Percentiles rank a stretch among this genome's conserved stretches.
These are phyloP conservation scores for Solanum infundibuliforme DNA, from an alignment of 257 asterid species.

Conservation along the genomic window DNA sequence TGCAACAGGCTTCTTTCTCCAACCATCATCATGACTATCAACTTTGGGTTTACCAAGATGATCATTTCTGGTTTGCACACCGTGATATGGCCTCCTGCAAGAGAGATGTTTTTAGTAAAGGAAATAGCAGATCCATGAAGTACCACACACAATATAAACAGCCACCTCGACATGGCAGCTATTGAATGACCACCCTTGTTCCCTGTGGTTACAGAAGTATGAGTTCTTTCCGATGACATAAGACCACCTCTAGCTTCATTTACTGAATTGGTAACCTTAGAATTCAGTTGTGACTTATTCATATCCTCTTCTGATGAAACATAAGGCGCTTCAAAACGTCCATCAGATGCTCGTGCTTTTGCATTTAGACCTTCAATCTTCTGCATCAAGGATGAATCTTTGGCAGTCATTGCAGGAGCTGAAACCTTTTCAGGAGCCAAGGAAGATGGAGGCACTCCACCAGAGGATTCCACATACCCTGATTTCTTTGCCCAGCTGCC, in stretches of 20 bases:
- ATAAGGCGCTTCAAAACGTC: slow-evolving; percentile 22
- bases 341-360: slow-evolving; percentile 66
- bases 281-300: slow-evolving; percentile 21
- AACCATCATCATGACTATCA: slow-evolving; percentile 42
- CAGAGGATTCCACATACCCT: slow-evolving; percentile 22
- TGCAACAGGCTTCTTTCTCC: slow-evolving; percentile 35
- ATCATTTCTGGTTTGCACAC: slow-evolving; percentile 38
- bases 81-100: slow-evolving; percentile 54
- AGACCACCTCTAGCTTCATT: slow-evolving; percentile 22
- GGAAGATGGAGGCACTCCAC: slow-evolving; percentile 21
- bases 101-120: slow-evolving; percentile 10
- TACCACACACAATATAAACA: neutral
- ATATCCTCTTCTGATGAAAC: slow-evolving; percentile 29
- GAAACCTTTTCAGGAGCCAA: slow-evolving; percentile 26
- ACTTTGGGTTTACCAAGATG: slow-evolving; percentile 48
- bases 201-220: slow-evolving; percentile 24
- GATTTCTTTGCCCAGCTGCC: slow-evolving; percentile 29
- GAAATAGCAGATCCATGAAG: neutral
- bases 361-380: slow-evolving; percentile 80
- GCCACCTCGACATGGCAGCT: slow-evolving; percentile 42
- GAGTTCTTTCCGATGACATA: slow-evolving; percentile 19
- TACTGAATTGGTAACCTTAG: slow-evolving; percentile 12
- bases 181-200: slow-evolving; percentile 30
- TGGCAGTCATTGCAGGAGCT: slow-evolving; percentile 22
- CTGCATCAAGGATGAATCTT: slow-evolving; percentile 52